Evolutionary conservation across 768 basidiomycete genomes (phyloP), one percentile per base, ranked within the genome.

Genomic region (Termitomyces sp.): DNA sequence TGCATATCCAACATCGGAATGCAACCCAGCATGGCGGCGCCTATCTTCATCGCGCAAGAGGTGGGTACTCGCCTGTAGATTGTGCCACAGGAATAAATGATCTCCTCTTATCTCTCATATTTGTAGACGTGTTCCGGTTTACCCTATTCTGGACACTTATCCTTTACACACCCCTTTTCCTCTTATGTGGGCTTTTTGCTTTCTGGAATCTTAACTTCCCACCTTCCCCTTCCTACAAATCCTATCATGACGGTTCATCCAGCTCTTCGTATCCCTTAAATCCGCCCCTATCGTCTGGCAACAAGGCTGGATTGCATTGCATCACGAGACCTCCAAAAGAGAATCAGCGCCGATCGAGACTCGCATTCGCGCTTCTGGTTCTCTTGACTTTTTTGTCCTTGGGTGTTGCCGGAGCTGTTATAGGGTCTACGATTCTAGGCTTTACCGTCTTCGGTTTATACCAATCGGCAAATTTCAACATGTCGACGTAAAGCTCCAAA

Each of bases 151-250:
- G 81, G 81, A 79, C 74, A 18, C 70, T 82, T 13, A 68, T 79
- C 39, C 78, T 81, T 55, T 81, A 82, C 67, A 77, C 74, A 0
- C 81, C 80, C 34, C 63, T 79, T n/a, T 82, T 82, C 62, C 59
- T 81, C 48, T 46, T 77, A 42, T 81, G 79, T 58, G 81, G 81
- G 7, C 59, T 65, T 8, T 82, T 81, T 58, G 80, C 81, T 13
- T 82, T 82, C 61, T 73, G 78, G 70, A 83, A 82, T 60, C 73
- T 81, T 47, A 76, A 78, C 36, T 81, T 79, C 58, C 80, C 80
- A 1, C 80, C 81, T 1, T 61, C 68, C 37, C 64, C 58, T 12
- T 61, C 39, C 24, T 27, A 37, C 13, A 49, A 58, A 30, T 36
- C 60, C n/a, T 48, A 48, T 27, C 33, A 55, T 46, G 58, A 63